phyloP scores from a whole-genome alignment of 441 rosid species.

The Bocquillonia castaneifolia region DNA sequence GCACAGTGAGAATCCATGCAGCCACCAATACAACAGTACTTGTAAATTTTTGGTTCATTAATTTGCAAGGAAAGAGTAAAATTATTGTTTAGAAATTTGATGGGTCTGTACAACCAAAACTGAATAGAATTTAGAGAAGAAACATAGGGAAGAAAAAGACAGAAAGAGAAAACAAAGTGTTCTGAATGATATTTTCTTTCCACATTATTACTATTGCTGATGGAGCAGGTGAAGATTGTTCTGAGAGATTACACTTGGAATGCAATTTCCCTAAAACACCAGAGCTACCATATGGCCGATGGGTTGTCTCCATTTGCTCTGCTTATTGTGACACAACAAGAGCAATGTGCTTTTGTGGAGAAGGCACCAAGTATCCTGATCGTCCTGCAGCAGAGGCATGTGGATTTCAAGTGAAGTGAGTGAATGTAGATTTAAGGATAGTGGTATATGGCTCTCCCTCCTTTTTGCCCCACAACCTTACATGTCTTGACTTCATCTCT shows the following conservation, averaged over 20 bases:
- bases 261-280: constrained; percentile 73
- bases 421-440: constrained; percentile 13
- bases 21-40: neutral
- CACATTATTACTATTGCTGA: constrained; percentile 17
- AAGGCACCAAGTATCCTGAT: constrained; percentile 90
- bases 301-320: constrained; percentile 91
- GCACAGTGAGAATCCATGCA: neutral
- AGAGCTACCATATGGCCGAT: constrained; percentile 72
- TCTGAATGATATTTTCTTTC: constrained; percentile 4
- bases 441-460: constrained; percentile 7
- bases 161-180: neutral
- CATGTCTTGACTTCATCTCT: constrained; percentile 14
- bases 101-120: neutral
- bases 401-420: constrained; percentile 77
- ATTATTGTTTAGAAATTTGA: neutral
- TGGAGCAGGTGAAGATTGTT: constrained; percentile 72
- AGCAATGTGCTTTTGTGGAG: constrained; percentile 98
- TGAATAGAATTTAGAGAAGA: neutral
- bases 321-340: constrained; percentile 80
- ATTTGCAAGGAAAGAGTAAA: constrained; percentile 4
- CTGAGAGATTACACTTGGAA: constrained; percentile 49
- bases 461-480: neutral
- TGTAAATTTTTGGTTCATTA: constrained; percentile 12
- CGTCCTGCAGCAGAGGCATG: constrained; percentile 87
- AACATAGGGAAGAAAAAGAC: neutral